Evolutionary conservation across 768 basidiomycete genomes (phyloP).

Genomic region (Hygrocybe coccinea): DNA sequence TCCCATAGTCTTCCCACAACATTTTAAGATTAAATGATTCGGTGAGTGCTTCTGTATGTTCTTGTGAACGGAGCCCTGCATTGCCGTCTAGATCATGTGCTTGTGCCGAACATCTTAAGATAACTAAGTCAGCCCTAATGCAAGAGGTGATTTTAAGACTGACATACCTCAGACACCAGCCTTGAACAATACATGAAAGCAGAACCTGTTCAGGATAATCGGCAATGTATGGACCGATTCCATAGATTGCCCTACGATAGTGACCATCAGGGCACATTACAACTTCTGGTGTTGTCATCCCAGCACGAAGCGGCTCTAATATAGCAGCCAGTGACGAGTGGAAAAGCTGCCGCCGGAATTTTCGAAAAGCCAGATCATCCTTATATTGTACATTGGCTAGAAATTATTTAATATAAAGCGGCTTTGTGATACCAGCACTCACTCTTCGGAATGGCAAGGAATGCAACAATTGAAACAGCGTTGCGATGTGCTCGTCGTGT

Average conservation of each 20-base stretch:
- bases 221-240: constrained; percentile 34
- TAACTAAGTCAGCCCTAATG: too few species aligned
- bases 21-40: too few species aligned
- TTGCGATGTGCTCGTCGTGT: constrained; percentile 28
- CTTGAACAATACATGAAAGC: constrained; percentile 29
- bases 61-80: too few species aligned
- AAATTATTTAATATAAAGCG: background rate
- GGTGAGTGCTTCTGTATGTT: too few species aligned
- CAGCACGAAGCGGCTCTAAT: constrained; percentile 15
- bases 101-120: too few species aligned
- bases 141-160: too few species aligned
- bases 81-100: too few species aligned
- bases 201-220: constrained; percentile 38
- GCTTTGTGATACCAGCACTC: background rate
- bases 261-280: constrained; percentile 26
- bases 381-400: constrained; percentile 2
- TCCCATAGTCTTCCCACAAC: too few species aligned
- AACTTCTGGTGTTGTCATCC: constrained; percentile 25
- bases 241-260: constrained; percentile 26
- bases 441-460: constrained; percentile 37
- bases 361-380: constrained; percentile 17
- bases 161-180: constrained; percentile 26
- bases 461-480: constrained; percentile 27
- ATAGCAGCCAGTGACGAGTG: constrained; percentile 25
- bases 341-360: constrained; percentile 29